Percentiles rank a stretch among this genome's conserved stretches.
These are phyloP conservation scores for Venturia carpophila DNA, from an alignment of 2,329 filamentous ascomycete species.

Conservation along the genomic window DNA sequence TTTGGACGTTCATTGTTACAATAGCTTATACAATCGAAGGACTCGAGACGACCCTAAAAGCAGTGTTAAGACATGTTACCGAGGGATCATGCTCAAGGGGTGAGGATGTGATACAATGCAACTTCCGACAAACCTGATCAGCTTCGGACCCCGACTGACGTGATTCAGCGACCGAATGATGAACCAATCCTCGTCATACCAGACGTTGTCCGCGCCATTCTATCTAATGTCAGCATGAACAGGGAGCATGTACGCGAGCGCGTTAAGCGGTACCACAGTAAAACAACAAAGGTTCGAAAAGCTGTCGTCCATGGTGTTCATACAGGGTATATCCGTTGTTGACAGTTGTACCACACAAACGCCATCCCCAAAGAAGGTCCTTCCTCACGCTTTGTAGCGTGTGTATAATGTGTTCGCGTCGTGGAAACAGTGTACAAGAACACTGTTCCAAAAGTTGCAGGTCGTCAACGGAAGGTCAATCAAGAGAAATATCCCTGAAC, in stretches of 20 bases:
- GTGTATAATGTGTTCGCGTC: not conserved
- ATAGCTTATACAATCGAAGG: not conserved
- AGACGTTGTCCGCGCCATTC: not conserved
- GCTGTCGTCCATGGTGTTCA: slow-evolving; percentile 1
- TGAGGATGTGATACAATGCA: slow-evolving; percentile 5
- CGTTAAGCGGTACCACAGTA: not conserved
- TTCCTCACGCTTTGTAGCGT: not conserved
- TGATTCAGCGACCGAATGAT: not conserved
- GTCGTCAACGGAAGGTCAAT: not conserved
- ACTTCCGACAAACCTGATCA: slow-evolving; percentile 4
- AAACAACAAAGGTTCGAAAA: not conserved
- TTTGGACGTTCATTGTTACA: slow-evolving; percentile 1
- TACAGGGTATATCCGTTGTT: slow-evolving; percentile 7
- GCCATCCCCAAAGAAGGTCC: not conserved
- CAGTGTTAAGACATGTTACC: not conserved
- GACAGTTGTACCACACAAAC: not conserved
- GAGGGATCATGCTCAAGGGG: not conserved
- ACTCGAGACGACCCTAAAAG: slow-evolving; percentile 8
- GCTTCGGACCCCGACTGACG: not conserved
- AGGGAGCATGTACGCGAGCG: not conserved
- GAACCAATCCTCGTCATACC: not conserved
- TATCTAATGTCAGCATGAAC: not conserved
- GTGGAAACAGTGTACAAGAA: not conserved
- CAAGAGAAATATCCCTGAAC: slow-evolving; percentile 2
- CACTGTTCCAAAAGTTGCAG: not conserved